Base-by-base conservation (phyloP, 2,329 filamentous ascomycete species). In the Fusarium sterilihyphosum region DNA sequence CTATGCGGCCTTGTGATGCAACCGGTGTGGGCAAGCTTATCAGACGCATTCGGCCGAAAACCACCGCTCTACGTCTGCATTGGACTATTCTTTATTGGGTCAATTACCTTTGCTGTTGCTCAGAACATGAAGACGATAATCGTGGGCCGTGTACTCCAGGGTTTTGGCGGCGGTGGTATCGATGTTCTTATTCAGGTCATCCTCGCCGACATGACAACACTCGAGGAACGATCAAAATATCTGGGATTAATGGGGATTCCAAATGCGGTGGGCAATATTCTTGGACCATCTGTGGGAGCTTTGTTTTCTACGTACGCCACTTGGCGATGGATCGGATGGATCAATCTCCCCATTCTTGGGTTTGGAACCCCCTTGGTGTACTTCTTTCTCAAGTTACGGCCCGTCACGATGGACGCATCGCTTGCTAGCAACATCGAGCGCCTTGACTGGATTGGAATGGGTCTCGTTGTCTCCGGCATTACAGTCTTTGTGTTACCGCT, bases 321-420 rank as follows among this genome's bases (percentile, higher is more conserved):
- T 24, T 69, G 67, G 67, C 43, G 67, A 31, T 69, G 67, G 67
- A 69, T 69, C 1, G 67, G 67, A 22, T 69, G 67, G 67, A 29
- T 69, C 2, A 69, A 69, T 22, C 38, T 69, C 1, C 67, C 67
- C 1, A 64, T 69, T 26, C 67, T 69, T 6, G 65, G 57, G 5
- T 6, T 69, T 13, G 67, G 65, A 13, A 52, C 67, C 2, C 67
- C 65, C 4, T n/a, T 69, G 29, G 35, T 69, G 2, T 63, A 64
- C 33, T 69, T 69, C 38, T 69, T 69, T 24, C 67, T 69, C 26
- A 69, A 49, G 13, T 18, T 69, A 10, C 38, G 65, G 7, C 49
- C 65, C 2, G 40, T 69, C n/a, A 44, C 33, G 16, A 24, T 52
- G 20, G 49, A 69, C 17, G 17, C 57, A 12, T 62, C 62, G 4